Percentiles rank a stretch among this genome's conserved stretches.
Conservation (phyloP, 2,329 filamentous ascomycete species). For the Cyphellophora attinorum region DNA sequence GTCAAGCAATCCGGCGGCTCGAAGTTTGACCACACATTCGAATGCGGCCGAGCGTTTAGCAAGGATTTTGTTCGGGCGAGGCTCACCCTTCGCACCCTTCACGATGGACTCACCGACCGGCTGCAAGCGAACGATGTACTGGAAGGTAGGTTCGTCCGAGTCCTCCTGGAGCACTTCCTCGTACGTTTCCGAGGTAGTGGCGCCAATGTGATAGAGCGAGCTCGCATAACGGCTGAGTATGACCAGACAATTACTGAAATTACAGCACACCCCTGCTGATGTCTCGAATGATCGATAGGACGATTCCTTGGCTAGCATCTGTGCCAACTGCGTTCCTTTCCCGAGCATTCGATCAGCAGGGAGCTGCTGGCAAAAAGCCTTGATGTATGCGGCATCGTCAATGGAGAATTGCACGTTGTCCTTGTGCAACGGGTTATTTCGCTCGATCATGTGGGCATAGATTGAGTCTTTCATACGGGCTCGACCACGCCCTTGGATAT, state of each 20-base stretch:
- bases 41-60: slow-evolving; percentile 89
- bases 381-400: slow-evolving; percentile 48
- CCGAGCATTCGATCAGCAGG: slow-evolving; percentile 66
- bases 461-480: slow-evolving; percentile 69
- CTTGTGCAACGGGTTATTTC: slow-evolving; percentile 53
- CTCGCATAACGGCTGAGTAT: slow-evolving; percentile 14
- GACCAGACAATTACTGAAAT: slow-evolving; percentile 14
- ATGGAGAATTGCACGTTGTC: slow-evolving; percentile 49
- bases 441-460: slow-evolving; percentile 78
- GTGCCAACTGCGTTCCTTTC: slow-evolving; percentile 47
- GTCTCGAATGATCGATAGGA: slow-evolving; percentile 12
- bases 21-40: slow-evolving; percentile 63
- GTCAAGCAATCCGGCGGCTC: slow-evolving; percentile 59
- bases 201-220: slow-evolving; percentile 34
- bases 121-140: slow-evolving; percentile 73
- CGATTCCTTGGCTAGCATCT: slow-evolving; percentile 43
- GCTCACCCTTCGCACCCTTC: slow-evolving; percentile 52
- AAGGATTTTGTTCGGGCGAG: slow-evolving; percentile 59
- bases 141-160: slow-evolving; percentile 36
- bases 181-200: slow-evolving; percentile 35
- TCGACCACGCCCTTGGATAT: slow-evolving; percentile 83
- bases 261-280: slow-evolving; percentile 12
- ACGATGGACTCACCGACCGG: slow-evolving; percentile 55
- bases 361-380: slow-evolving; percentile 64
- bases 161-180: slow-evolving; percentile 34